A percentile compares a stretch with the other conserved stretches of the same genome.
Evolutionary conservation across 805 yeast species (phyloP).

Genomic region (Alloascoidea africana): DNA sequence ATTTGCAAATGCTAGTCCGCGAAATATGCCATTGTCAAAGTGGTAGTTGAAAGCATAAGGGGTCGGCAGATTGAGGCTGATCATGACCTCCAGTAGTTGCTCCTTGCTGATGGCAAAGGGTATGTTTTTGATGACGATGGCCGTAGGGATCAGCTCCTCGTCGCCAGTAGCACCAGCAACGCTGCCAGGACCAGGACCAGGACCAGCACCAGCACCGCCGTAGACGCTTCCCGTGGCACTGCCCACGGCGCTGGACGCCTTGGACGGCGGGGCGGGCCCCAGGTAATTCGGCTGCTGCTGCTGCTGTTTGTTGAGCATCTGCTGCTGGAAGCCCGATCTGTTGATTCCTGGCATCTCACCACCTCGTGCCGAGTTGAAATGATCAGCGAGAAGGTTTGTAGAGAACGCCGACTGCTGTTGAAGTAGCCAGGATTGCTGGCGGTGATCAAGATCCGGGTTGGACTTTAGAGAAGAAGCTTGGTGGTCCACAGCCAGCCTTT

Average conservation of each 20-base stretch:
- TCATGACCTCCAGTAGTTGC: slow-evolving; percentile 87
- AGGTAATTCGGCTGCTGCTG: too few relatives aligned
- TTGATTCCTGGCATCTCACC: too few relatives aligned
- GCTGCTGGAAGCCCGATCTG: too few relatives aligned
- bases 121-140: slow-evolving; percentile 92
- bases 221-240: neutral
- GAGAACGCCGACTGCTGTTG: neutral
- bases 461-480: too few relatives aligned
- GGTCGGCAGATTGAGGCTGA: slow-evolving; percentile 72
- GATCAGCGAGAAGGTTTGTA: neutral
- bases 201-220: too few relatives aligned
- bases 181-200: neutral
- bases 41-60: slow-evolving; percentile 98
- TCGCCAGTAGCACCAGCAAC: slow-evolving; percentile 28
- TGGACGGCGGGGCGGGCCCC: too few relatives aligned
- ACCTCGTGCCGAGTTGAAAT: too few relatives aligned
- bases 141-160: slow-evolving; percentile 93
- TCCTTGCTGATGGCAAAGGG: slow-evolving; percentile 97
- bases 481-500: too few relatives aligned
- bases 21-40: slow-evolving; percentile 92
- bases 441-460: slow-evolving; percentile 1
- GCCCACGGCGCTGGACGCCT: too few relatives aligned
- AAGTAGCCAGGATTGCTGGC: neutral
- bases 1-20: slow-evolving; percentile 96
- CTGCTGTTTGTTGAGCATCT: too few relatives aligned